phyloP scores from a whole-genome alignment of 1,139 yeast species.

The Yamadazyma atlantica region DNA sequence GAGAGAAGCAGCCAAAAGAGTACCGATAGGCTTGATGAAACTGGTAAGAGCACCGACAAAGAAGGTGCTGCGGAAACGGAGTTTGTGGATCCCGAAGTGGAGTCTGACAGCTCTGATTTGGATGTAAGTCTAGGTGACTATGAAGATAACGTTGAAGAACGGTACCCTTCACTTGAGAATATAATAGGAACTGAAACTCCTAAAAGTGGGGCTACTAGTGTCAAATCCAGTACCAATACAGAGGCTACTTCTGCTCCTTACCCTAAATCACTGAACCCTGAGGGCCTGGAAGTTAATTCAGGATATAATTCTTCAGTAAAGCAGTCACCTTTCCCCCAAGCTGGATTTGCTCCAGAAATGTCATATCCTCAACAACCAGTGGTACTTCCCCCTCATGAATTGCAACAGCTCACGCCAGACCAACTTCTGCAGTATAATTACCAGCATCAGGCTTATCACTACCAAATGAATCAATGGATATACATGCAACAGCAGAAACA shows the following conservation, averaged over 20 bases:
- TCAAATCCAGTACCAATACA: conserved; percentile 2
- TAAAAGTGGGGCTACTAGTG: conserved; percentile 6
- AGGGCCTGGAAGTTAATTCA: too few relatives aligned
- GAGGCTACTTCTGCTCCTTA: conserved; percentile 1
- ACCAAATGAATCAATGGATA: conserved; percentile 20
- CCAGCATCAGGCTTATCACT: conserved; percentile 23
- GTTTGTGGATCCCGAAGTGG: conserved; percentile 1
- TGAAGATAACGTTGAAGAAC: conserved; percentile 42
- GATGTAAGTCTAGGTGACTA: conserved; percentile 28
- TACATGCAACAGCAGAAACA: conserved; percentile 7
- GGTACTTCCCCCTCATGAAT: conserved; percentile 17
- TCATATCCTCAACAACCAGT: conserved; percentile 19
- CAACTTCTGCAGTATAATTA: conserved; percentile 24
- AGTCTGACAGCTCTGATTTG: conserved; percentile 8
- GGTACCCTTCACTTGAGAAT: conserved; percentile 45
- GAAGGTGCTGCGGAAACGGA: too few relatives aligned
- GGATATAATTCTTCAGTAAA: too few relatives aligned
- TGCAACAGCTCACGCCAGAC: conserved; percentile 21
- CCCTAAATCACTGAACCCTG: background rate
- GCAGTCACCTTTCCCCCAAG: too few relatives aligned
- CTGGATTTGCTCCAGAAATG: background rate
- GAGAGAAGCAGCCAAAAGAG: too few relatives aligned
- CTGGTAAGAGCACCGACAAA: too few relatives aligned
- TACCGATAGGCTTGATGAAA: too few relatives aligned
- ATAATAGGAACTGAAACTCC: conserved; percentile 16